These are phyloP conservation scores for Stipa capillata DNA, from an alignment of 176 grass and related monocot genomes.

Conservation along the genomic window DNA sequence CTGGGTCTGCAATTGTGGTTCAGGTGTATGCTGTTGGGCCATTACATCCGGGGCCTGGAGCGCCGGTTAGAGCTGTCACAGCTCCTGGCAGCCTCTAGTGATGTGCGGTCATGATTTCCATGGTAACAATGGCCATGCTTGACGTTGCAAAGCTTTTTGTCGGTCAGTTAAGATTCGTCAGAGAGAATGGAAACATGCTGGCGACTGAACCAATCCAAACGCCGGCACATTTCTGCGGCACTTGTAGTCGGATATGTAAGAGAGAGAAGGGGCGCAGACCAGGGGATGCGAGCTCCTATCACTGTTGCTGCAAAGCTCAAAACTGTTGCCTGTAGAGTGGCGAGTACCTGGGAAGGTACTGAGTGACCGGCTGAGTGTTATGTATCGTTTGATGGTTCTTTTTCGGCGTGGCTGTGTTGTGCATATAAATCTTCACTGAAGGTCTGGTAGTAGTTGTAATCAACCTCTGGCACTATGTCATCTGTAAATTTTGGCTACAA, in stretches of 20 bases:
- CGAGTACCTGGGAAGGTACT: no score
- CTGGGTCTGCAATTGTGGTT: background rate
- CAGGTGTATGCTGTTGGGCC: constrained; percentile 92
- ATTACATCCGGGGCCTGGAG: constrained; percentile 78
- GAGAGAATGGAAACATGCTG: background rate
- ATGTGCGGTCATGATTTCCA: constrained; percentile 9
- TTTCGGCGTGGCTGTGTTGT: no score
- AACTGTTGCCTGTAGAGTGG: background rate
- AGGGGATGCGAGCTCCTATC: background rate
- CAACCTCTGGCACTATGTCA: background rate
- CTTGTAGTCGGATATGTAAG: background rate
- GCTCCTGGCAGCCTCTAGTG: constrained; percentile 35
- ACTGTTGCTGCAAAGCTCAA: background rate
- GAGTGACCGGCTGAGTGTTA: background rate
- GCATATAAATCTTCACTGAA: background rate
- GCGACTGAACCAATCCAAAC: no score
- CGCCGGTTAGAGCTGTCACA: constrained; percentile 53
- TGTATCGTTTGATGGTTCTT: no score
- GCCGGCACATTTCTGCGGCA: background rate
- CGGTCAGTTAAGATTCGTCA: background rate
- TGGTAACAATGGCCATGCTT: constrained; percentile 24
- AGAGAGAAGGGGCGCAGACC: background rate
- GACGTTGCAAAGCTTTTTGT: background rate
- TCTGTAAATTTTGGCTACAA: background rate
- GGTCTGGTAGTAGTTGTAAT: background rate